Conservation (phyloP, 2,329 filamentous ascomycete genomes). For the Neodidymelliopsis sp. region DNA sequence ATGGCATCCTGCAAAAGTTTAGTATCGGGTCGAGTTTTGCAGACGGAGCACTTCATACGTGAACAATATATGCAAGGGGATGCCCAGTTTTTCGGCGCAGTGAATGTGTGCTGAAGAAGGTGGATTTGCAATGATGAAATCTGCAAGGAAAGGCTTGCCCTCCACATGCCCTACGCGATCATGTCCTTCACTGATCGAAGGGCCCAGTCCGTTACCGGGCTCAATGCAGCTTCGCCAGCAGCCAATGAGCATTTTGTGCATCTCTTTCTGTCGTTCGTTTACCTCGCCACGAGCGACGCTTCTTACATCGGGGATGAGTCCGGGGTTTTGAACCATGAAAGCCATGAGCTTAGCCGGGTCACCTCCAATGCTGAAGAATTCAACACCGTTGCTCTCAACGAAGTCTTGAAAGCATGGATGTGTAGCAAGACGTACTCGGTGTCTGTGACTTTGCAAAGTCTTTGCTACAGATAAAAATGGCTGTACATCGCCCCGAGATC, state of each 20-base stretch:
- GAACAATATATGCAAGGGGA: slow-evolving; percentile 86
- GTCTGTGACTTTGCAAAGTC: slow-evolving; percentile 57
- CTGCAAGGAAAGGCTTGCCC: slow-evolving; percentile 82
- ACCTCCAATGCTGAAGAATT: slow-evolving; percentile 59
- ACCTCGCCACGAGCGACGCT: slow-evolving; percentile 80
- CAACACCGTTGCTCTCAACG: slow-evolving; percentile 57
- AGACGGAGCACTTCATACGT: slow-evolving; percentile 54
- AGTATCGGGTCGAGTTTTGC: neutral
- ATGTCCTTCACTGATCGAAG: slow-evolving; percentile 56
- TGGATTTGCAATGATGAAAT: slow-evolving; percentile 80
- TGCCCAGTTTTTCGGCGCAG: slow-evolving; percentile 75
- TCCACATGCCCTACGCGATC: slow-evolving; percentile 41
- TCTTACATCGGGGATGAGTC: slow-evolving; percentile 82
- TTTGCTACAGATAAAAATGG: slow-evolving; percentile 60
- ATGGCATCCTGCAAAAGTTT: slow-evolving; percentile 71
- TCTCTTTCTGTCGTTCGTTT: slow-evolving; percentile 74
- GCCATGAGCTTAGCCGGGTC: slow-evolving; percentile 65
- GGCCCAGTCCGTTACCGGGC: slow-evolving; percentile 69
- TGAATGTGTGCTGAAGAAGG: slow-evolving; percentile 80
- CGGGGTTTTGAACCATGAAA: slow-evolving; percentile 91
- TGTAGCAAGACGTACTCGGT: slow-evolving; percentile 58
- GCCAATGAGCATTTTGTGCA: slow-evolving; percentile 78
- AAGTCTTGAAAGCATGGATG: slow-evolving; percentile 59
- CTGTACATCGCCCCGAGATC: slow-evolving; percentile 59
- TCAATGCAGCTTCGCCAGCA: slow-evolving; percentile 89